These are phyloP conservation scores for Lipomyces chichibuensis DNA, from an alignment of 805 yeast genomes.

Conservation along the genomic window DNA sequence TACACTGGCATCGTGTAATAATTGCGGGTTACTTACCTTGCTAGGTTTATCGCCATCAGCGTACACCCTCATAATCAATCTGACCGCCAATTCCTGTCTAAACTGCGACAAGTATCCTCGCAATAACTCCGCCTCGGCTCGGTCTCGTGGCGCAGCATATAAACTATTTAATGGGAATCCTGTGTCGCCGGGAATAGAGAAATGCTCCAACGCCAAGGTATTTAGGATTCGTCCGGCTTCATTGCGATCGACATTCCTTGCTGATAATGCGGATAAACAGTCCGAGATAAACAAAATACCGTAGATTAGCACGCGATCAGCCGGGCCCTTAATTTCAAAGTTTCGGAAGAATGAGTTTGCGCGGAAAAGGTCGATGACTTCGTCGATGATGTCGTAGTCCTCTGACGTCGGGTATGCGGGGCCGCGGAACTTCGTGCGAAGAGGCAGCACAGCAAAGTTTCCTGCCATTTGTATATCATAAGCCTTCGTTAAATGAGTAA, in stretches of 20 bases:
- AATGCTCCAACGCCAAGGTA: conserved; percentile 83
- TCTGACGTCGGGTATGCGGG: conserved; percentile 78
- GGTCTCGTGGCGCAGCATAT: conserved; percentile 71
- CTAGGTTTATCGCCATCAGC: conserved; percentile 68
- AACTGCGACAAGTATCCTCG: conserved; percentile 85
- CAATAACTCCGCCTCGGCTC: conserved; percentile 75
- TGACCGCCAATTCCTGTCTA: conserved; percentile 87
- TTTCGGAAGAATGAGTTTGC: conserved; percentile 96
- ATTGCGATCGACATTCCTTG: conserved; percentile 40
- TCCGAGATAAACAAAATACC: conserved; percentile 90
- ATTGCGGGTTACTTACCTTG: conserved; percentile 50
- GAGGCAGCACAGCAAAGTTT: conserved; percentile 81
- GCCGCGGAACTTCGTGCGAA: conserved; percentile 82
- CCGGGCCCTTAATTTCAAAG: conserved; percentile 94
- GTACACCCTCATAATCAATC: conserved; percentile 71
- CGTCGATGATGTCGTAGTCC: conserved; percentile 91
- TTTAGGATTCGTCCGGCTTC: conserved; percentile 60
- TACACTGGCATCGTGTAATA: background rate
- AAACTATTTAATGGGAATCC: conserved; percentile 89
- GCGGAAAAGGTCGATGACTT: conserved; percentile 84
- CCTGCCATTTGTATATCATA: conserved; percentile 49
- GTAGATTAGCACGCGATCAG: conserved; percentile 89
- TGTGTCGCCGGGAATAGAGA: conserved; percentile 91
- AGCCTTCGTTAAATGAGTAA: background rate
- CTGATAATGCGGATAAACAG: conserved; percentile 68